Evolutionary conservation across 2,329 filamentous ascomycete species (phyloP).

Genomic region (Blastomyces gilchristii): DNA sequence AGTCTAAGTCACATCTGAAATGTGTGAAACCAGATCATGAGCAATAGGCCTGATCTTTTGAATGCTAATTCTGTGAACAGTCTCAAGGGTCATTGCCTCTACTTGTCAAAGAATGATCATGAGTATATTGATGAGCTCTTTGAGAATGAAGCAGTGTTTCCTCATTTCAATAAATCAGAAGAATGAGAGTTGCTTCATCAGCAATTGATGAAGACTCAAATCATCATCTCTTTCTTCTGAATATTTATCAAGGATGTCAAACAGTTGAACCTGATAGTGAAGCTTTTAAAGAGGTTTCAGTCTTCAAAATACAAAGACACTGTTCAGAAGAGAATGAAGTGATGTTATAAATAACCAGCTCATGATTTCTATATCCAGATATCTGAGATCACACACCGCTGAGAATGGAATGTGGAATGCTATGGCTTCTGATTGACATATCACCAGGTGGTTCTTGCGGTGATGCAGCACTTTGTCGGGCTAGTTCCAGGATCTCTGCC

Average conservation of each 20-base stretch:
- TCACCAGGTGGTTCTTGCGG: too few relatives aligned
- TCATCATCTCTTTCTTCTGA: background rate
- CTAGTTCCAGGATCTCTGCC: background rate
- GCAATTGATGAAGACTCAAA: background rate
- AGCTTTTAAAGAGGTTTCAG: background rate
- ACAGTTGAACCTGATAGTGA: background rate
- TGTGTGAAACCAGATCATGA: background rate
- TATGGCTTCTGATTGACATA: too few relatives aligned
- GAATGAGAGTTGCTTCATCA: background rate
- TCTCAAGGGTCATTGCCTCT: background rate
- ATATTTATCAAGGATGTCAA: background rate
- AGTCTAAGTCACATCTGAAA: background rate
- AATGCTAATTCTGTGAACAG: background rate
- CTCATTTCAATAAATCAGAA: background rate
- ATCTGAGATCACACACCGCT: background rate
- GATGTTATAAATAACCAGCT: background rate
- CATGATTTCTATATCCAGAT: background rate
- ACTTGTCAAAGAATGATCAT: background rate
- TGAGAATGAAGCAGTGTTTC: background rate
- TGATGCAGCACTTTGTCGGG: background rate
- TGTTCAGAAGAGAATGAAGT: background rate
- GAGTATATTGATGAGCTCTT: background rate
- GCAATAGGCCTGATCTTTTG: background rate
- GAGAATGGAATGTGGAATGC: background rate
- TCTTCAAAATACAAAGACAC: background rate